Evolutionary conservation across 257 asterid genomes (phyloP).

Genomic region (Gynochthodes officinalis): DNA sequence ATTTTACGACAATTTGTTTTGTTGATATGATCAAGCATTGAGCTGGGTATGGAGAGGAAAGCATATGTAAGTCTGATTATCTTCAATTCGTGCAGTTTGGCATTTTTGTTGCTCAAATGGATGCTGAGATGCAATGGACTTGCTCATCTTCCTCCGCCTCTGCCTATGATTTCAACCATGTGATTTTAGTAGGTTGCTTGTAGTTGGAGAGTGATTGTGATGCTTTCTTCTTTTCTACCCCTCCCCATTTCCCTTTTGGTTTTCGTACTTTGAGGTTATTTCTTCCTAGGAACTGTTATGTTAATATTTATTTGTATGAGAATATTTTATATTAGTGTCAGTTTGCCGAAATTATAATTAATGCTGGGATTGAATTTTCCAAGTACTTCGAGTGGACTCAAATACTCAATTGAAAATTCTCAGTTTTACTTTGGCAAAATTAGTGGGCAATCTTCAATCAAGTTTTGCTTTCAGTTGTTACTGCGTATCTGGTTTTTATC

Average conservation of each 20-base stretch:
- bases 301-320: slow-evolving; percentile 35
- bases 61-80: slow-evolving; percentile 13
- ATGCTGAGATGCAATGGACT: slow-evolving; percentile 22
- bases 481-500: neutral
- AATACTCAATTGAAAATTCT: neutral
- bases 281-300: slow-evolving; percentile 28
- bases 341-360: slow-evolving; percentile 28
- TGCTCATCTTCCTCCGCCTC: slow-evolving; percentile 10
- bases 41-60: slow-evolving; percentile 21
- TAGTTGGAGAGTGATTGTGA: slow-evolving; percentile 31
- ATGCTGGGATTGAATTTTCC: slow-evolving; percentile 12
- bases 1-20: slow-evolving; percentile 20
- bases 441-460: neutral
- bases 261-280: slow-evolving; percentile 20
- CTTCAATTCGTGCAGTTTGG: slow-evolving; percentile 13
- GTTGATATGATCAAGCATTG: slow-evolving; percentile 22
- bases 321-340: slow-evolving; percentile 25
- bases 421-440: neutral
- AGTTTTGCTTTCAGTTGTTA: neutral
- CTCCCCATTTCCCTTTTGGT: slow-evolving; percentile 3
- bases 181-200: slow-evolving; percentile 27
- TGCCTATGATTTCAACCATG: slow-evolving; percentile 18
- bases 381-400: slow-evolving; percentile 17
- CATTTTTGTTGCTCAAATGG: slow-evolving; percentile 22
- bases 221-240: slow-evolving; percentile 19